Evolutionary conservation across 2,329 filamentous ascomycete species (phyloP), one percentile per base, ranked within the genome.

Genomic region (Colletotrichum simmondsii): DNA sequence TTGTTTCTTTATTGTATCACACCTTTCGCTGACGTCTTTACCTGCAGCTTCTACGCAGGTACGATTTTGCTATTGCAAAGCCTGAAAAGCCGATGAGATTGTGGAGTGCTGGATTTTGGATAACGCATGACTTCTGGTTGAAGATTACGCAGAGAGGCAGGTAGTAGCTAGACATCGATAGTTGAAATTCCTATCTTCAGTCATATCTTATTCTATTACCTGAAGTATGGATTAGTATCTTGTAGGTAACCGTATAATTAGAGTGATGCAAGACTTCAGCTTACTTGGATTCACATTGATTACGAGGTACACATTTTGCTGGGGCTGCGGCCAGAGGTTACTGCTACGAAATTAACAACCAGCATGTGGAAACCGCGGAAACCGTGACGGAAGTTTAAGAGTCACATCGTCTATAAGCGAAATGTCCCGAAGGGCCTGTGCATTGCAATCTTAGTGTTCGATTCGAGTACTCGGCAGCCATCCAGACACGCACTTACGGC

Each of bases 101-200:
- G 6, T 68, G 62, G 61, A 76, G 76, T 32, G 74, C 73, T 8
- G 75, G 68, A 0, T 74, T 78, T n/a, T 75, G 77, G 67, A 71
- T 77, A 22, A 75, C 74, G 4, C 69, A 76, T 8, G 76, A 78
- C 37, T 78, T 78, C 63, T 77, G 72, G 70, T 37, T 78, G 26
- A 69, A 75, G 11, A 59, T 78, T 7, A 75, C 73, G 6, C 65
- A 54, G 35, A 52, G 60, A 14, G 30, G 30, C 26, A 28, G 10
- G 6, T 26, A 42, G 46, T 28, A 37, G 14, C 37, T 42, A 19
- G 37, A 7, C 14, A 16, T 16, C 14, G 1, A 3, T 4, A 42
- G 14, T 3, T 42, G 12, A 42, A 16, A 42, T 7, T 19, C 14
- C 5, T 16, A 42, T 19, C 14, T 42, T 42, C 11, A 35, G 11